phyloP scores from a whole-genome alignment of 176 grass and related monocot species.

The Tillandsia leiboldiana region DNA sequence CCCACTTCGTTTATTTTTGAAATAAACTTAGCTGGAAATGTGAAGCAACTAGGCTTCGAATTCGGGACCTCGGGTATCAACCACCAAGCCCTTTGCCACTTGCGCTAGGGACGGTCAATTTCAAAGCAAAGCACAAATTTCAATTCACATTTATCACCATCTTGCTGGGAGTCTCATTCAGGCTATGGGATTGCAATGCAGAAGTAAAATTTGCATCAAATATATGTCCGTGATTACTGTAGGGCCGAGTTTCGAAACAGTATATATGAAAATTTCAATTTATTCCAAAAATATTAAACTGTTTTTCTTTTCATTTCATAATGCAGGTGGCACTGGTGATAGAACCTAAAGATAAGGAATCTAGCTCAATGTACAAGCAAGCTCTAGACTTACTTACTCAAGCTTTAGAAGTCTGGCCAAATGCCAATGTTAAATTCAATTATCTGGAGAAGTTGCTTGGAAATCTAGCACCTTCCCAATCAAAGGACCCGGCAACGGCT shows the following conservation, averaged over 20 bases:
- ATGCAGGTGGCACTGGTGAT: slow-evolving; percentile 85
- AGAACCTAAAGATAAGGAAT: slow-evolving; percentile 95
- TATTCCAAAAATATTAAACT: not conserved
- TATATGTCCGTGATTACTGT: not conserved
- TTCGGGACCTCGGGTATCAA: too few relatives aligned
- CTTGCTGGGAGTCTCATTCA: not conserved
- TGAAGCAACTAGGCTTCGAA: too few relatives aligned
- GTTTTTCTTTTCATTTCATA: slow-evolving; percentile 15
- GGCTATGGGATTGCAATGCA: not conserved
- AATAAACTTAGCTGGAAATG: too few relatives aligned
- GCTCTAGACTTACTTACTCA: slow-evolving; percentile 86
- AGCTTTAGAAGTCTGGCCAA: slow-evolving; percentile 97
- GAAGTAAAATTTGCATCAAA: not conserved
- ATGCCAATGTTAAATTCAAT: slow-evolving; percentile 99
- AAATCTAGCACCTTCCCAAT: slow-evolving; percentile 72
- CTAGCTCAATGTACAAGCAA: slow-evolving; percentile 92
- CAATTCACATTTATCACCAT: too few relatives aligned
- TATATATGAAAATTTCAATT: not conserved
- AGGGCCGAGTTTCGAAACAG: not conserved
- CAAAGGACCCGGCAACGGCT: slow-evolving; percentile 89
- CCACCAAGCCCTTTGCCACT: too few relatives aligned
- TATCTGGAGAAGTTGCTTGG: slow-evolving; percentile 95
- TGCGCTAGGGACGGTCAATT: too few relatives aligned
- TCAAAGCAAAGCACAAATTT: too few relatives aligned
- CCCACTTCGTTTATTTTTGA: too few relatives aligned